A percentile compares a stretch with the other conserved stretches of the same genome.
Conservation (phyloP, 2,329 filamentous ascomycete species). For the Aureobasidium sp. region DNA sequence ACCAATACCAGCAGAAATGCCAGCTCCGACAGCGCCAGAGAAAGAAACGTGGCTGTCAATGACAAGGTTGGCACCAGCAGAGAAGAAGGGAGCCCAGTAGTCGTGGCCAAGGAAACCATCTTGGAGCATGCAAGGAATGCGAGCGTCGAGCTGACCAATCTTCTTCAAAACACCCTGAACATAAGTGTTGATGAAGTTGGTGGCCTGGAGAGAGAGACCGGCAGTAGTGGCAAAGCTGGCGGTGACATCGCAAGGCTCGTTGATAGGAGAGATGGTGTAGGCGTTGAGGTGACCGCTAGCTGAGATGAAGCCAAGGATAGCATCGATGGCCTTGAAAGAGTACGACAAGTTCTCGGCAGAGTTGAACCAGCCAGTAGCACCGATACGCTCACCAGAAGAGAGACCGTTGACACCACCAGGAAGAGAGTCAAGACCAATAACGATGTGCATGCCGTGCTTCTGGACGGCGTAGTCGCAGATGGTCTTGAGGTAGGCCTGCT, state of each 20-base stretch:
- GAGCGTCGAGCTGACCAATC: conserved; percentile 23
- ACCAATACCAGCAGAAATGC: background rate
- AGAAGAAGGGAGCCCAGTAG: conserved; percentile 28
- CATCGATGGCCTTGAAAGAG: conserved; percentile 21
- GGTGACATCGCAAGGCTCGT: conserved; percentile 15
- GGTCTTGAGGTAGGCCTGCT: conserved; percentile 16
- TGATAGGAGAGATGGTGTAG: conserved; percentile 18
- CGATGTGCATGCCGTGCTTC: conserved; percentile 32
- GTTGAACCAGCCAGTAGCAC: conserved; percentile 22
- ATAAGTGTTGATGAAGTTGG: conserved; percentile 30
- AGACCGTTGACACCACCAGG: conserved; percentile 30
- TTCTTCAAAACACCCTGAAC: conserved; percentile 27
- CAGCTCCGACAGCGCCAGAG: background rate
- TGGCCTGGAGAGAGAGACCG: conserved; percentile 26
- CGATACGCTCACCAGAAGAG: conserved; percentile 23
- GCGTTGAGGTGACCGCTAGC: conserved; percentile 10
- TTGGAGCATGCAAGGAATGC: conserved; percentile 32
- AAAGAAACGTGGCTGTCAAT: conserved; percentile 25
- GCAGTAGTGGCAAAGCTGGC: conserved; percentile 27
- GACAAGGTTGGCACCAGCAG: conserved; percentile 26
- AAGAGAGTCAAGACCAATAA: conserved; percentile 31
- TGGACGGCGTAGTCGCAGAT: conserved; percentile 29
- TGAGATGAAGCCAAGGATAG: conserved; percentile 16
- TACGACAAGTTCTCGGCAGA: conserved; percentile 30
- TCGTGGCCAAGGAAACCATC: conserved; percentile 25